Base-by-base conservation (phyloP, 805 yeast species). In the Ogataea thermomethanolica region DNA sequence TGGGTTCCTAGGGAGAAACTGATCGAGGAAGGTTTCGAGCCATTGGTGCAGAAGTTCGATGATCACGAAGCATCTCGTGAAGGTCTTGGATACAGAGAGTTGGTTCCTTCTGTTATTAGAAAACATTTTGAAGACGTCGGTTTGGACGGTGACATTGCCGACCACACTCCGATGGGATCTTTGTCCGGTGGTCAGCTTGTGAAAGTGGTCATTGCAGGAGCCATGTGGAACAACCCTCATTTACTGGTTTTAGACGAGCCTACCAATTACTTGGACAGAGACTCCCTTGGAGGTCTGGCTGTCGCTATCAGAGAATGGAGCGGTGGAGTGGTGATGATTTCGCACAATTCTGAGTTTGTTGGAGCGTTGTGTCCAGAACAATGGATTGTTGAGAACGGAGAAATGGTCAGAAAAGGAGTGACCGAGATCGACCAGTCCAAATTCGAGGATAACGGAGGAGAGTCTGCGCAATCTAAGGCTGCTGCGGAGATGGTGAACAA, bases 141-240 rank as follows among this genome's bases (percentile, higher is more conserved):
- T 45, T 74, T 91, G 53, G 99, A 93, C 58, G 95, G 97, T 53
- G 99, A 91, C 59, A 90, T 91, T 69, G 98, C 98, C 27, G 96
- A 93, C 65, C 98, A 91, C 66, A 91, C 97, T 13, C 96, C 96
- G 39, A 71, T 91, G 77, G 97, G 98, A 17, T 87, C 96, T 6
- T 73, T 91, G 49, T 89, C 97, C 20, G 99, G 99, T 63, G 99
- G 99, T 57, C 99, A 91, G 71, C 76, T 91, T 62, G 99, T 91
- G 46, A 91, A 91, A 68, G 98, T 91, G 49, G 99, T 91, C 45
- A 91, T 91, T 70, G 98, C 98, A 10, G 99, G 98, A 68, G 97
- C 98, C 50, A 91, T 91, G 93, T 91, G 99, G 99, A 91, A 93
- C 69, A 93, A 91, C 62, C 99, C 99, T 13, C 99, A 91, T 66